phyloP scores from a whole-genome alignment of 208 protist species.

The Trypanosoma lewisi region DNA sequence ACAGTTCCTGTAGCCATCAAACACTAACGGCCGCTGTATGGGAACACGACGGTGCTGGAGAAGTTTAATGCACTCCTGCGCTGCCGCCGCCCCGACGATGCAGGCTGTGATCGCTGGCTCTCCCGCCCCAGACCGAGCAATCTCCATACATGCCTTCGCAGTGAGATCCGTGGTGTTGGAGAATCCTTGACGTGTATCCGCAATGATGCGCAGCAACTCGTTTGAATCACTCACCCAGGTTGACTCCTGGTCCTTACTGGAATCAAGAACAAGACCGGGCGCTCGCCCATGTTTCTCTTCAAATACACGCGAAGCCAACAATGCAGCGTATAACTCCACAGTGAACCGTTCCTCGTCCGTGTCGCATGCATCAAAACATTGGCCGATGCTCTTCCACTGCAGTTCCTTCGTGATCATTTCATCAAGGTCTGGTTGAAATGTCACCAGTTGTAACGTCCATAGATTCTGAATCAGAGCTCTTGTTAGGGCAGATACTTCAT shows the following conservation, averaged over 20 bases:
- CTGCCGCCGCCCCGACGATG: slow-evolving; percentile 90
- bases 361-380: slow-evolving; percentile 7
- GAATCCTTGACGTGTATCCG: neutral
- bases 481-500: slow-evolving; percentile 1
- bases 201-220: slow-evolving; percentile 16
- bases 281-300: slow-evolving; percentile 22
- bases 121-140: slow-evolving; percentile 59
- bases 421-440: slow-evolving; percentile 25
- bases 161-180: slow-evolving; percentile 5
- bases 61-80: slow-evolving; percentile 96
- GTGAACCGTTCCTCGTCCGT: slow-evolving; percentile 15
- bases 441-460: slow-evolving; percentile 36
- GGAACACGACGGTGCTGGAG: slow-evolving; percentile 91
- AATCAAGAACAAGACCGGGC: slow-evolving; percentile 1
- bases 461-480: slow-evolving; percentile 36
- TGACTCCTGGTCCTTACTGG: neutral
- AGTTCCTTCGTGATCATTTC: neutral
- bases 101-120: slow-evolving; percentile 92
- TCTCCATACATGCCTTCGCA: slow-evolving; percentile 42
- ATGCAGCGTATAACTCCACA: slow-evolving; percentile 16
- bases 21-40: slow-evolving; percentile 88
- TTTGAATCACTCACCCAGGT: slow-evolving; percentile 19
- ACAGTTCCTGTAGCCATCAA: slow-evolving; percentile 81
- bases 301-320: slow-evolving; percentile 18
- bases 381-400: slow-evolving; percentile 5